Evolutionary conservation across 108 stramenopile species (phyloP), one percentile per base, ranked within the genome.

Genomic region (Cyclostephanos invisitatus): DNA sequence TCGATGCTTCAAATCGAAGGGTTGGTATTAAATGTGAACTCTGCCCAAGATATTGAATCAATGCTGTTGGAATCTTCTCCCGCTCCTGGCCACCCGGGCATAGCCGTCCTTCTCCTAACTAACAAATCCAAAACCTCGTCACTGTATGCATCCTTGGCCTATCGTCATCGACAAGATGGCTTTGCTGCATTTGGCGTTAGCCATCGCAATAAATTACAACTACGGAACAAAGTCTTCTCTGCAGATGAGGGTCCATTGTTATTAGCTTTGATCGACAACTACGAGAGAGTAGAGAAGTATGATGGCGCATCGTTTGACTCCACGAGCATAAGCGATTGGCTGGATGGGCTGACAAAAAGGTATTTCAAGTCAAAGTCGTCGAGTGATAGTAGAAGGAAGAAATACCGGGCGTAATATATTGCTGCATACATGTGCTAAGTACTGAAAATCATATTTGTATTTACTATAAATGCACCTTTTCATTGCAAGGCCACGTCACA

Each of bases 121-220:
- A 89, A 91, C 78, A 93, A 93, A 50, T 93, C 89, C 63, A 88
- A 93, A 75, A 93, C 92, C 9, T 85, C 86, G 10, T 64, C 88
- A 40, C 66, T 89, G 28, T 89, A 87, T 62, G 86, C 69, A 67
- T 74, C 77, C n/a, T 46, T 93, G 51, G 83, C 89, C 4, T 93
- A 91, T 72, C 84, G 84, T 27, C 84, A 85, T 65, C 81, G 92
- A 20, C 59, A 67, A 8, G 65, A 80, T 20, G 74, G 74, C n/a
- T 75, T 75, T 40, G 49, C 37, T 72, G 56, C 70, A 22, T 93
- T 93, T 81, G 88, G 87, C 18, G 92, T 90, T 70, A 82, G 80
- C 51, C 73, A 89, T 17, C 89, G 81, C n/a, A 89, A 84, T 48
- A 93, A 87, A 62, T 57, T 87, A n/a, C 62, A 75, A 5, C 28